A percentile compares a stretch with the other conserved stretches of the same genome.
Conservation (phyloP, 2,329 filamentous ascomycete species). For the Didymella sp. region DNA sequence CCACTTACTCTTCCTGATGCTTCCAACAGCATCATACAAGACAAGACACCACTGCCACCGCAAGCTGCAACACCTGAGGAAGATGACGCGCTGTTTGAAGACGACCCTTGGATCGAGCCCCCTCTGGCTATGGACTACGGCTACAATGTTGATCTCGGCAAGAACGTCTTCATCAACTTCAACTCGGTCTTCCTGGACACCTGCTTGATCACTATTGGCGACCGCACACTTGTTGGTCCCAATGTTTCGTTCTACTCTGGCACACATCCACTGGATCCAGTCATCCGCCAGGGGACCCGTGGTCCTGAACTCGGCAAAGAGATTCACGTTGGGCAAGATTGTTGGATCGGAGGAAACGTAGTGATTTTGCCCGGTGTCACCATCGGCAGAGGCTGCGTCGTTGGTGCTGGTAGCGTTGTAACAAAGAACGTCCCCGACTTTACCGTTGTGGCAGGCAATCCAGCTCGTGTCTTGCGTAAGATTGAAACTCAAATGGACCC, state of each 20-base stretch:
- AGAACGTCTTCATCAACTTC: conserved; percentile 77
- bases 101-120: conserved; percentile 72
- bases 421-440: conserved; percentile 76
- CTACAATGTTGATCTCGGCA: conserved; percentile 73
- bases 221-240: conserved; percentile 78
- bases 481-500: conserved; percentile 47
- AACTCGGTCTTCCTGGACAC: conserved; percentile 81
- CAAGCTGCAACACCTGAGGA: conserved; percentile 63
- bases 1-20: conserved; percentile 19
- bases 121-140: conserved; percentile 81
- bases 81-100: conserved; percentile 69
- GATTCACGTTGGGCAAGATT: conserved; percentile 77
- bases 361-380: conserved; percentile 76
- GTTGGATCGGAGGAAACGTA: conserved; percentile 59
- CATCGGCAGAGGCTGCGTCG: conserved; percentile 74
- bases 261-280: conserved; percentile 78
- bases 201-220: conserved; percentile 74
- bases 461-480: conserved; percentile 66
- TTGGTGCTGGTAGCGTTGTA: conserved; percentile 85
- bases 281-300: conserved; percentile 72
- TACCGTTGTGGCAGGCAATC: conserved; percentile 70
- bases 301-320: conserved; percentile 78
- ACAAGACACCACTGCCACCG: conserved; percentile 69
- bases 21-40: conserved; percentile 64
- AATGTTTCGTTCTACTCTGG: conserved; percentile 78